A percentile compares a stretch with the other conserved stretches of the same genome.
Evolutionary conservation across 768 basidiomycete species (phyloP).

Genomic region (Termitomyces sp.): DNA sequence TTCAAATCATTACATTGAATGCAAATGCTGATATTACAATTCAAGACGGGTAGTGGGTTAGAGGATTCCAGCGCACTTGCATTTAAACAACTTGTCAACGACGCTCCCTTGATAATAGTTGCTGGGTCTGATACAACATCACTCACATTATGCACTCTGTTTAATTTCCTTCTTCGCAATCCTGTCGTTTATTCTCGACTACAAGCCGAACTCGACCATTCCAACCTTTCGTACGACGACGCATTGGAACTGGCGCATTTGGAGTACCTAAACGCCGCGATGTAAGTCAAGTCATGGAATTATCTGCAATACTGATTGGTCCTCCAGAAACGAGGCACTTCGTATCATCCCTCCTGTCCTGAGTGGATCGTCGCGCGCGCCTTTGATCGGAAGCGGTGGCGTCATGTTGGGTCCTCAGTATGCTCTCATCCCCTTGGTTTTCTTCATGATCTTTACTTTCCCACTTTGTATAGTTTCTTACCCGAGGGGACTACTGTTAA

Average conservation of each 20-base stretch:
- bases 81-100: conserved; percentile 12
- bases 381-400: background rate
- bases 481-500: conserved; percentile 32
- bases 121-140: conserved; percentile 14
- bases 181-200: conserved; percentile 9
- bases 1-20: background rate
- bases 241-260: background rate
- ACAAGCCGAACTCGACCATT: conserved; percentile 5
- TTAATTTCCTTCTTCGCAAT: conserved; percentile 14
- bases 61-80: background rate
- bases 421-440: background rate
- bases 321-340: conserved; percentile 28
- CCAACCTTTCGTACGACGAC: background rate
- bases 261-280: conserved; percentile 22
- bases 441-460: background rate
- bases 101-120: conserved; percentile 10
- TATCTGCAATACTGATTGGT: background rate
- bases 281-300: conserved; percentile 17
- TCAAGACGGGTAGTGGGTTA: background rate
- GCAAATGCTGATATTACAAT: background rate
- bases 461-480: conserved; percentile 22
- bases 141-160: conserved; percentile 10
- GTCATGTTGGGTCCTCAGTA: conserved; percentile 16
- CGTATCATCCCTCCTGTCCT: conserved; percentile 30
- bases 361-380: conserved; percentile 25